A percentile compares a stretch with the other conserved stretches of the same genome.
Conservation (phyloP, 768 basidiomycete species). For the Mycena vitilis region DNA sequence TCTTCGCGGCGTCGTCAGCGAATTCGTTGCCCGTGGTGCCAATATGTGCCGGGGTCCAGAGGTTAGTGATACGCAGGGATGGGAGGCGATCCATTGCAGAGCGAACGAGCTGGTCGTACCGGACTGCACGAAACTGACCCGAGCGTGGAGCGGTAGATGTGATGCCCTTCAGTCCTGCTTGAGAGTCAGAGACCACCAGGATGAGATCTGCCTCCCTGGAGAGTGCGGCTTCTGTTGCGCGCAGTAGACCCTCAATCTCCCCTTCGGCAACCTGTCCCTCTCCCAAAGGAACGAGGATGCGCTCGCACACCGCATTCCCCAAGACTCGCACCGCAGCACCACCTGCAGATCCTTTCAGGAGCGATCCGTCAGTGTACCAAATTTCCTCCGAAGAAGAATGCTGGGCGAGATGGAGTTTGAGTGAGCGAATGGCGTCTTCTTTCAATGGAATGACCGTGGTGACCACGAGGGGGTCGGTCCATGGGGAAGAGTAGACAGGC, state of each 20-base stretch:
- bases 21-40: background rate
- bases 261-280: background rate
- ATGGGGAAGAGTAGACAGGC: no score
- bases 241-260: background rate
- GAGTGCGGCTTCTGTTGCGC: background rate
- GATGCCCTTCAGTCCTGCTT: background rate
- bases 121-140: background rate
- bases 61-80: background rate
- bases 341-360: background rate
- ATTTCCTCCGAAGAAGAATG: no score
- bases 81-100: background rate
- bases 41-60: slow-evolving; percentile 1
- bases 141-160: background rate
- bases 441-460: no score
- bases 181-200: background rate
- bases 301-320: background rate
- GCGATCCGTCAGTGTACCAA: background rate
- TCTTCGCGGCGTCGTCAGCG: background rate
- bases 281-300: background rate
- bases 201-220: background rate
- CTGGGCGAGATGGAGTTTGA: no score
- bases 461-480: no score
- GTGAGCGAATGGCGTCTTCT: no score
- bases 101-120: background rate
- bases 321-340: background rate